Conservation (phyloP, 1,284 basidiomycete species). For the Malassezia japonica region DNA sequence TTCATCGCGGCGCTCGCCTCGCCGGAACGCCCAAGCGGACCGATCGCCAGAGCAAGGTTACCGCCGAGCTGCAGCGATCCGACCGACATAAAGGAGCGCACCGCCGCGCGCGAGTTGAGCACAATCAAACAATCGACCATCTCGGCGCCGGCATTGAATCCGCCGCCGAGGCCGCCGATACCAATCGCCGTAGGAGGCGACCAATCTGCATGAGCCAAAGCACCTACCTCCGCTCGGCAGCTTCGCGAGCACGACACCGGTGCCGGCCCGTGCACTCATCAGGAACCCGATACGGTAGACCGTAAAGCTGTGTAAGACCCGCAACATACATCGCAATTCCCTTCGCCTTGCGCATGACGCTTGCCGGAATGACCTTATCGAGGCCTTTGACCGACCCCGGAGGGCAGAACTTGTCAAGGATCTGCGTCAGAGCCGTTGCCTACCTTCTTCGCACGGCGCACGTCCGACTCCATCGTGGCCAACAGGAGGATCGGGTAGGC, state of each 20-base stretch:
- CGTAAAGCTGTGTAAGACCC: constrained; percentile 20
- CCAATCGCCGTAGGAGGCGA: constrained; percentile 89
- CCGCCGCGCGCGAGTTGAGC: constrained; percentile 64
- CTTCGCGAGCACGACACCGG: constrained; percentile 80
- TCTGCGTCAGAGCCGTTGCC: constrained; percentile 13
- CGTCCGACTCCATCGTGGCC: constrained; percentile 11
- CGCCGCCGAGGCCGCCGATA: constrained; percentile 68
- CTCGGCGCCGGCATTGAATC: constrained; percentile 70
- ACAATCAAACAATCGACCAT: constrained; percentile 92
- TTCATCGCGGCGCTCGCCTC: constrained; percentile 82
- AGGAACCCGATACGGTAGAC: constrained; percentile 54
- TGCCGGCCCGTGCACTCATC: constrained; percentile 62
- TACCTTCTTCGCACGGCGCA: constrained; percentile 14
- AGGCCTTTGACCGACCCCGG: constrained; percentile 29
- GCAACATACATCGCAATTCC: constrained; percentile 67
- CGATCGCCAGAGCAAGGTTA: constrained; percentile 62
- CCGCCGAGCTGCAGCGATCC: constrained; percentile 73
- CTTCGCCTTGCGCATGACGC: constrained; percentile 60
- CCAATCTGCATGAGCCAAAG: constrained; percentile 57
- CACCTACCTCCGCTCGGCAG: constrained; percentile 68
- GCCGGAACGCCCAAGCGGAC: constrained; percentile 85
- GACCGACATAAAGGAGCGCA: constrained; percentile 86
- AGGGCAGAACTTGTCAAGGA: constrained; percentile 40
- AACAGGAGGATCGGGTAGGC: background rate
- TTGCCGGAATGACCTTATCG: constrained; percentile 40